These are phyloP conservation scores for Penicillium griseofulvum DNA, from an alignment of 2,329 filamentous ascomycete genomes.

Conservation along the genomic window DNA sequence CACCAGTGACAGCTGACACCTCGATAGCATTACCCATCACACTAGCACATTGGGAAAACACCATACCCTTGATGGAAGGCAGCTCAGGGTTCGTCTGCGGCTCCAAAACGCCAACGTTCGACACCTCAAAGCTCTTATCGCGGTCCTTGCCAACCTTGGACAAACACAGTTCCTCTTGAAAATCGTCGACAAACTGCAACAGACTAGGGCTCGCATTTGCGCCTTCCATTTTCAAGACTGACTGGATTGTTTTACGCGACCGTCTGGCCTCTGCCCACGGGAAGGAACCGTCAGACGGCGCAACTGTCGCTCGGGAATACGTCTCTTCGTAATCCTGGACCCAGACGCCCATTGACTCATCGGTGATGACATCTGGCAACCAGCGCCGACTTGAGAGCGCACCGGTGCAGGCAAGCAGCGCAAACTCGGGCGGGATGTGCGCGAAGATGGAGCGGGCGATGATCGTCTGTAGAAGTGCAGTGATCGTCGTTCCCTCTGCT, in stretches of 20 bases:
- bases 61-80: conserved; percentile 39
- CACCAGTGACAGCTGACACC: conserved; percentile 44
- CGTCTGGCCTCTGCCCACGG: conserved; percentile 36
- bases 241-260: conserved; percentile 31
- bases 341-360: conserved; percentile 40
- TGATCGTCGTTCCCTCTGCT: conserved; percentile 41
- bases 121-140: conserved; percentile 44
- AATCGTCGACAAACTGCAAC: conserved; percentile 43
- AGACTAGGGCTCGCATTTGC: conserved; percentile 38
- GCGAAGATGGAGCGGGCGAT: conserved; percentile 40
- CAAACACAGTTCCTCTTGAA: conserved; percentile 36
- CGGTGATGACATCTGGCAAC: conserved; percentile 34
- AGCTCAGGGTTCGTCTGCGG: conserved; percentile 8
- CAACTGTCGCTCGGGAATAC: conserved; percentile 25
- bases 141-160: conserved; percentile 42
- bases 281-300: conserved; percentile 14
- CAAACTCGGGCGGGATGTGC: conserved; percentile 29
- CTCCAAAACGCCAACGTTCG: conserved; percentile 45
- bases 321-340: conserved; percentile 35
- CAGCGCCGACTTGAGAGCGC: conserved; percentile 42
- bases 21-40: conserved; percentile 39
- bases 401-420: conserved; percentile 31
- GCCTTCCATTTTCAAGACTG: conserved; percentile 26
- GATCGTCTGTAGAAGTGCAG: conserved; percentile 40
- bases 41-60: conserved; percentile 48